Percentiles rank a stretch among this genome's conserved stretches.
Evolutionary conservation across 306 rosid species (phyloP).

Genomic region (Rosa multiflora): DNA sequence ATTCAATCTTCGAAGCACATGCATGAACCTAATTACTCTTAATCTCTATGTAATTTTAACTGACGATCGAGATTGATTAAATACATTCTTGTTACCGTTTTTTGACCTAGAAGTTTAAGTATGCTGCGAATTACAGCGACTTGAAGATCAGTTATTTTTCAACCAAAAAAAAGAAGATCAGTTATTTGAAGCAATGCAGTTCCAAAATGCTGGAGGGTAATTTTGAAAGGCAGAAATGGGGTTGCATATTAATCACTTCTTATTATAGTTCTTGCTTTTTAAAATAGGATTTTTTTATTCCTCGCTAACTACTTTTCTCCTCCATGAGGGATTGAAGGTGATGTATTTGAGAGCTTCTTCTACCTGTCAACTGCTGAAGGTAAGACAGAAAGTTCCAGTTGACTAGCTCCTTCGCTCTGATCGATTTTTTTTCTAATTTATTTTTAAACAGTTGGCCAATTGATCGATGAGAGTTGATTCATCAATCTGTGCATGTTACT

Average conservation of each 20-base stretch:
- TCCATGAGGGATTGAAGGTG: background rate
- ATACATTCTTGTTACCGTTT: background rate
- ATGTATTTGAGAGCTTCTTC: conserved; percentile 8
- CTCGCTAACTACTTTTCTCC: conserved; percentile 19
- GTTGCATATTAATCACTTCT: background rate
- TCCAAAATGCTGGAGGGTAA: background rate
- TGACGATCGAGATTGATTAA: background rate
- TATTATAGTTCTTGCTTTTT: background rate
- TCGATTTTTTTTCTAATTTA: background rate
- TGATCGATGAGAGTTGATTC: background rate
- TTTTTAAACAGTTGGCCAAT: background rate
- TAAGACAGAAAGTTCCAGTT: background rate
- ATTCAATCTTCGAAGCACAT: background rate
- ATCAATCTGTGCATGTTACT: conserved; percentile 3
- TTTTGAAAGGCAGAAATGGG: background rate
- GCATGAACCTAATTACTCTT: background rate
- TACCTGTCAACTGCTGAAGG: conserved; percentile 18
- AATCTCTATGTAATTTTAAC: background rate
- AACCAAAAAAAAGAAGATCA: no score
- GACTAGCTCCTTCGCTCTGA: background rate
- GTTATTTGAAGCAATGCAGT: background rate
- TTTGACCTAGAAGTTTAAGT: background rate
- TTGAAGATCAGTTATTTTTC: background rate
- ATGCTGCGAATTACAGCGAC: background rate
- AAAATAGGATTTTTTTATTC: background rate